Base-by-base conservation (phyloP, 2,329 filamentous ascomycete genomes). In the Fusarium redolens region DNA sequence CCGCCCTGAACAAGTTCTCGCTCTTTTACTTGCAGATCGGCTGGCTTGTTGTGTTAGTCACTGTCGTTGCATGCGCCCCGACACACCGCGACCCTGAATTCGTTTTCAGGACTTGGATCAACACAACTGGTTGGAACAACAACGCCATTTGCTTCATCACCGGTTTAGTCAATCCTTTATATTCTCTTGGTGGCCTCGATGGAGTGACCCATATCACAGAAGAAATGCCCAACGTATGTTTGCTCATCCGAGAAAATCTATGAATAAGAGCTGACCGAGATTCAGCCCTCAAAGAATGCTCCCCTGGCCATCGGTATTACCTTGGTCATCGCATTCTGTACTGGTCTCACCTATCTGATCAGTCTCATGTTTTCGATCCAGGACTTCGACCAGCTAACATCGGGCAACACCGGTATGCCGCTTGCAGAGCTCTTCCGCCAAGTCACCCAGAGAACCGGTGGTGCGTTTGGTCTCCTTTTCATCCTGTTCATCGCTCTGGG, bases 91-190 rank as follows among this genome's bases (percentile, higher is more conserved):
- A 40, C 28, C 20, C 43, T 0, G 61, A 59, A 3, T 66, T 66
- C 0, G 64, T 66, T 0, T 66, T 66, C n/a, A 66, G n/a, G n/a
- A 66, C 64, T 15, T 66, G 64, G 64, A 66, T 66, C 13, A 66
- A 66, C 4, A 66, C 33, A 1, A 66, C 64, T 14, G 64, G 64
- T 0, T 66, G 64, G 64, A 28, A 51, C 0, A 66, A 66, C 3
- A 31, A 65, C 3, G 44, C 31, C 1, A 66, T 66, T 7, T 66
- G 61, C 20, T 66, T 66, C 0, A 66, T 66, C 4, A 65, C 61
- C 2, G 64, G 64, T 2, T 11, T 66, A 0, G 64, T 66, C 0
- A 66, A 66, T 3, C 64, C 64, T 8, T 2, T 66, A 1, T 66
- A 41, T 6, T 43, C 35, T 13, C 64, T 66, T 11, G 64, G 64